These are phyloP conservation scores for Arctium lappa DNA, from an alignment of 129 eudicot species.

Conservation along the genomic window DNA sequence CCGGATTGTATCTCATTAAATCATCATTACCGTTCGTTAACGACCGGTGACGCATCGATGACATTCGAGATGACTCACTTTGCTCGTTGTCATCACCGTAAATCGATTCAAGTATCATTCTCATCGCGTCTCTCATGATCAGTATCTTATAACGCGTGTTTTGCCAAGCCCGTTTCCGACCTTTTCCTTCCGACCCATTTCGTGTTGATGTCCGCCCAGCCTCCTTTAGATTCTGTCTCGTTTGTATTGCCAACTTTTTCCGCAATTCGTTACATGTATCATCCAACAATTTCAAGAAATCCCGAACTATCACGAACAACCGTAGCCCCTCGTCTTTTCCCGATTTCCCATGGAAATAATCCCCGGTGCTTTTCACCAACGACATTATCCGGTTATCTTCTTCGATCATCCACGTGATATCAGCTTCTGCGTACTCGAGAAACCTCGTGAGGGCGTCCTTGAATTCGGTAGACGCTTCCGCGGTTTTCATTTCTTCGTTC, in stretches of 20 bases:
- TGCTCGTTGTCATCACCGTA: conserved; percentile 16
- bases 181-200: neutral
- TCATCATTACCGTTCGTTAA: neutral
- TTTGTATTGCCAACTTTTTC: conserved; percentile 27
- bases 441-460: conserved; percentile 33
- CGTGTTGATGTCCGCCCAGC: neutral
- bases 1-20: neutral
- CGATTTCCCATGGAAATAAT: conserved; percentile 81
- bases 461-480: conserved; percentile 52
- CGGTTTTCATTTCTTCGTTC: conserved; percentile 42
- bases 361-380: conserved; percentile 60
- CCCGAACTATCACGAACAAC: conserved; percentile 60
- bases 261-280: conserved; percentile 55
- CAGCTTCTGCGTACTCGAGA: conserved; percentile 48
- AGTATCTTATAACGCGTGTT: conserved; percentile 25
- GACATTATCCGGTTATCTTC: conserved; percentile 60
- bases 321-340: conserved; percentile 75
- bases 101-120: conserved; percentile 23
- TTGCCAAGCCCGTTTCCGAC: conserved; percentile 23
- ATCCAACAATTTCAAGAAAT: conserved; percentile 61
- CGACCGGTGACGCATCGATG: neutral
- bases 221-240: conserved; percentile 10
- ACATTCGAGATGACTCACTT: neutral
- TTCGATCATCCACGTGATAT: conserved; percentile 47
- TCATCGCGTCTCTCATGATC: conserved; percentile 32